Evolutionary conservation across 805 yeast species (phyloP).

Genomic region (Monosporozyma siamensis): DNA sequence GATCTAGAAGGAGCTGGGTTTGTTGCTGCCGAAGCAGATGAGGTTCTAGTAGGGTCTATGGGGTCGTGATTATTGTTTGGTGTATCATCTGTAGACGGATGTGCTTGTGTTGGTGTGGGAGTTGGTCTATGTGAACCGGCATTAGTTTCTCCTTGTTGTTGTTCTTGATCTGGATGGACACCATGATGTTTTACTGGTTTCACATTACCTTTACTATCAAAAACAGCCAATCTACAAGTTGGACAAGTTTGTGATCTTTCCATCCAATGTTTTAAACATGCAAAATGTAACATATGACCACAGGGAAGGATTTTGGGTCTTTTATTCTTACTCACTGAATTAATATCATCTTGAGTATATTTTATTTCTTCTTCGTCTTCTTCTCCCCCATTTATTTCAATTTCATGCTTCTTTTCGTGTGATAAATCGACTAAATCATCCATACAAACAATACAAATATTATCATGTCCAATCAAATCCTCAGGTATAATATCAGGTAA

Average conservation of each 20-base stretch:
- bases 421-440: slow-evolving; percentile 61
- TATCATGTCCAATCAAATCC: slow-evolving; percentile 58
- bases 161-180: too few relatives aligned
- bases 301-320: slow-evolving; percentile 73
- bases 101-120: slow-evolving; percentile 2
- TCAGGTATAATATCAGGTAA: slow-evolving; percentile 52
- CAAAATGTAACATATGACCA: slow-evolving; percentile 81
- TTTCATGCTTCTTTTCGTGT: neutral
- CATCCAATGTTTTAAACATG: slow-evolving; percentile 88
- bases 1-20: too few relatives aligned
- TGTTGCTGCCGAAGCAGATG: neutral
- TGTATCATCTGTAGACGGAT: too few relatives aligned
- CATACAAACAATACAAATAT: slow-evolving; percentile 78
- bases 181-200: slow-evolving; percentile 3
- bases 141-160: too few relatives aligned
- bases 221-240: slow-evolving; percentile 69
- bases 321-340: slow-evolving; percentile 5
- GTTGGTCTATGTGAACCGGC: neutral
- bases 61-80: too few relatives aligned
- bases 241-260: slow-evolving; percentile 92
- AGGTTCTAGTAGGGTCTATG: neutral
- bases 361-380: neutral
- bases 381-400: neutral
- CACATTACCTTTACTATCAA: slow-evolving; percentile 22
- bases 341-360: slow-evolving; percentile 8